Base-by-base conservation (phyloP, 1,284 basidiomycete genomes). In the Paramarasmius palmivorus region DNA sequence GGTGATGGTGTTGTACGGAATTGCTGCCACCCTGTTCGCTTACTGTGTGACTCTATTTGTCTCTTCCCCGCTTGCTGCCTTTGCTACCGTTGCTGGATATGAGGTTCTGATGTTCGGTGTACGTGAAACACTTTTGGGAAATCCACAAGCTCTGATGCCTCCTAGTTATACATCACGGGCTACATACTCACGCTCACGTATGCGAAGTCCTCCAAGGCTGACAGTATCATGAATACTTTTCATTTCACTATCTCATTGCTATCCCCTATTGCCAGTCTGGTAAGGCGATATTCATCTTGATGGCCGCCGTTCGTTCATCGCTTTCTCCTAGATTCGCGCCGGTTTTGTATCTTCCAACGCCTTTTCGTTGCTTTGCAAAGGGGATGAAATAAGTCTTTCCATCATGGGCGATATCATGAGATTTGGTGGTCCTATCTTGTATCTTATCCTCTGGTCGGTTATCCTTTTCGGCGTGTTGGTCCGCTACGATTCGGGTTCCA, bases 341-440 rank as follows among this genome's bases (percentile, higher is more conserved):
- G 80, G 81, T 1, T 76, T 92, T 29, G 79, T 93, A 14, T 87
- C 87, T 0, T 75, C 90, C 62, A 92, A 93, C 65, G 67, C 90
- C 2, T 93, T 92, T 67, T 86, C 83, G 5, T 72, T 92, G 15
- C 80, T 91, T 0, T 92, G 90, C 62, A 71, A 85, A 56, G 85
- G 84, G 6, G 68, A 74, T 1, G 73, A 74, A 0, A 74, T 83
- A 34, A 78, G 78, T 0, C 60, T 75, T 0, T 64, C 73, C 1
- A 75, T 79, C 1, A 70, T 83, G 53, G 79, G 81, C 8, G 61
- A 68, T 46, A 83, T 93, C 52, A 70, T 71, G 56, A 75, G 81
- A 56, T 91, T 79, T 57, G 90, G 90, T 4, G 88, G 86, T 2
- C 90, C 90, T 0, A 90, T 93, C 57, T 60, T 82, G 1, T 93